Evolutionary conservation across 169 alveolate genomes (phyloP).

Genomic region (Babesia ovis): DNA sequence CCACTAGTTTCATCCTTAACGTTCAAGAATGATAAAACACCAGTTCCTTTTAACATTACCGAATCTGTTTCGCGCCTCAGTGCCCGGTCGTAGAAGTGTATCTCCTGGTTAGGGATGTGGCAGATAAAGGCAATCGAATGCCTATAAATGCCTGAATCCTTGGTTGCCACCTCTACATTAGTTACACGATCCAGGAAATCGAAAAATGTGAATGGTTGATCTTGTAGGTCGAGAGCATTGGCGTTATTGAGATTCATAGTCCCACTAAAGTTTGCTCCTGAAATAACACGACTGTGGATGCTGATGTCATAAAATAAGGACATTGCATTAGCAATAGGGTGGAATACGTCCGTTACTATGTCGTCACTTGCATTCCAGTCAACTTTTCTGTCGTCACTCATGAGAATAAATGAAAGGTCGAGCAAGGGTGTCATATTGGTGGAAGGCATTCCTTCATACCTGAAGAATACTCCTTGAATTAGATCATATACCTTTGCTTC

Average conservation of each 20-base stretch:
- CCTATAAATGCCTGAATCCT: conserved; percentile 27
- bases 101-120: conserved; percentile 13
- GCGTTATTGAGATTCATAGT: conserved; percentile 18
- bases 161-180: conserved; percentile 27
- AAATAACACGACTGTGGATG: conserved; percentile 44
- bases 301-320: conserved; percentile 59
- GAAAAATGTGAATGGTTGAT: conserved; percentile 17
- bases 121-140: conserved; percentile 31
- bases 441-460: conserved; percentile 25
- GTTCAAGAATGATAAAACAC: conserved; percentile 35
- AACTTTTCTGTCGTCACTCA: conserved; percentile 24
- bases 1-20: background rate
- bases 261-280: conserved; percentile 28
- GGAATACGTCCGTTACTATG: conserved; percentile 9
- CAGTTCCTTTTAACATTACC: conserved; percentile 36
- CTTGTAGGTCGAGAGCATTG: conserved; percentile 16
- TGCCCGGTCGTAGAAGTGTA: conserved; percentile 32
- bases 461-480: conserved; percentile 8
- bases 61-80: conserved; percentile 6
- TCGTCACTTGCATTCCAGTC: conserved; percentile 16
- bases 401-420: conserved; percentile 32
- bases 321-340: conserved; percentile 20
- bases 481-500: conserved; percentile 23
- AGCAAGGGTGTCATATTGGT: conserved; percentile 30
- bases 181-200: conserved; percentile 41